Base-by-base conservation (phyloP, 371 early-diverging fungal genomes). In the Syncephalastrum contaminatum region DNA sequence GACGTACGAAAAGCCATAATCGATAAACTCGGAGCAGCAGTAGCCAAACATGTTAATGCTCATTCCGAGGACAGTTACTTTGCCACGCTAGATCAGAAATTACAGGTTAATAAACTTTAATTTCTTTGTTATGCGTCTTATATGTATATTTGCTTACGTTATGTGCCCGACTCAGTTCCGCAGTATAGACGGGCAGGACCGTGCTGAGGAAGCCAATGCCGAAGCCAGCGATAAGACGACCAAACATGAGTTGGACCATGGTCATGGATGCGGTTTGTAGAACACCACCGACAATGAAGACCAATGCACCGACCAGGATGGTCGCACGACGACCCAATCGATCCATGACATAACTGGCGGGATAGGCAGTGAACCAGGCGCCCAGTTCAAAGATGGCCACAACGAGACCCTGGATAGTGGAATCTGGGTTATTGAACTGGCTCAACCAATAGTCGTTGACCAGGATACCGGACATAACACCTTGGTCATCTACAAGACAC, bases 191-290 rank as follows among this genome's bases (percentile, higher is more conserved):
- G 3, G 82, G 82, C 10, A 74, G 51, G 5, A 77, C 68, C 1
- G 78, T 78, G 47, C 70, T 66, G 5, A 74, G 57, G 24, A 75
- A 70, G 25, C 70, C 76, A 51, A 81, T 78, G 19, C 82, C 82
- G 54, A 74, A 75, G 30, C 82, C 82, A 51, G 71, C 60, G 43
- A 80, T 54, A 24, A 78, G 53, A 12, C 81, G 64, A 25, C 81
- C 82, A 30, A 73, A 18, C 22, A 70, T 48, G 45, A 81, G 55
- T 15, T 58, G 52, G 10, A 56, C 63, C 41, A 80, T 50, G 16
- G 48, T 62, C 2, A 25, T 50, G 7, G 81, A 56, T 8, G 63
- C 69, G 12, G 69, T 67, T 55, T 75, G 69, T 4, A 82, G 49
- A 41, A 70, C 46, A 16, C 77, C 69, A n/a, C 80, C 80, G 21